phyloP scores from a whole-genome alignment of 495 filamentous ascomycete genomes.

The Parathielavia hyrcaniae region DNA sequence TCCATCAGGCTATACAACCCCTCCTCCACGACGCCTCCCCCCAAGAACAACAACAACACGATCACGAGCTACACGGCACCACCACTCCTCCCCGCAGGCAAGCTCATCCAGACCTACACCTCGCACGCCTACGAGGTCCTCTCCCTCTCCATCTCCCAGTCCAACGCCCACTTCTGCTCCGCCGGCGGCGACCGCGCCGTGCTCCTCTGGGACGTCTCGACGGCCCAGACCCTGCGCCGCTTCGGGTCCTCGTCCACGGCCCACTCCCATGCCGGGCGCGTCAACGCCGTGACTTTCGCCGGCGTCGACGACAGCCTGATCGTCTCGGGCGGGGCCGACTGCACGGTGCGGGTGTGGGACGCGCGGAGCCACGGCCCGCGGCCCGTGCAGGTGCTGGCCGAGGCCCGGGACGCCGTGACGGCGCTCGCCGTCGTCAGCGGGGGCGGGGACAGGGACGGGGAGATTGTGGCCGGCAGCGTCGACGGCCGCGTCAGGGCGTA shows the following conservation, averaged over 20 bases:
- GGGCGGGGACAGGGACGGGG: too few species aligned
- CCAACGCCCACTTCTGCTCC: conserved; percentile 76
- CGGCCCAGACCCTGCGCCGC: conserved; percentile 63
- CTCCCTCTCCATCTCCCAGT: conserved; percentile 61
- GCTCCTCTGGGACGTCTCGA: conserved; percentile 89
- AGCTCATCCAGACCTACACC: conserved; percentile 76
- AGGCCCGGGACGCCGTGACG: conserved; percentile 72
- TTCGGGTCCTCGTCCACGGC: conserved; percentile 48
- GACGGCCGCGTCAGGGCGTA: conserved; percentile 81
- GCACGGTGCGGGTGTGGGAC: conserved; percentile 85
- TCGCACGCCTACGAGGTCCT: conserved; percentile 90
- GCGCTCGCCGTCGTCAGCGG: conserved; percentile 52
- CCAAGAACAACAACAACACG: conserved; percentile 33
- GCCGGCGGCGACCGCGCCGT: conserved; percentile 83
- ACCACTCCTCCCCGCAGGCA: conserved; percentile 33
- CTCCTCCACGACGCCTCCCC: conserved; percentile 38
- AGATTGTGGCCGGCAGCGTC: conserved; percentile 70
- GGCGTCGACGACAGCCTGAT: conserved; percentile 65
- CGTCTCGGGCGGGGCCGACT: conserved; percentile 71
- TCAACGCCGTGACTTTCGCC: conserved; percentile 74
- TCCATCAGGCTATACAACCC: conserved; percentile 75
- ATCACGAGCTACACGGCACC: conserved; percentile 21
- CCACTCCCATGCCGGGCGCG: conserved; percentile 59
- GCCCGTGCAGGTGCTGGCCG: conserved; percentile 69
- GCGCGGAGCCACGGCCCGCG: conserved; percentile 52